phyloP scores from a whole-genome alignment of 2,329 filamentous ascomycete genomes.

The Colletotrichum endophyticum region DNA sequence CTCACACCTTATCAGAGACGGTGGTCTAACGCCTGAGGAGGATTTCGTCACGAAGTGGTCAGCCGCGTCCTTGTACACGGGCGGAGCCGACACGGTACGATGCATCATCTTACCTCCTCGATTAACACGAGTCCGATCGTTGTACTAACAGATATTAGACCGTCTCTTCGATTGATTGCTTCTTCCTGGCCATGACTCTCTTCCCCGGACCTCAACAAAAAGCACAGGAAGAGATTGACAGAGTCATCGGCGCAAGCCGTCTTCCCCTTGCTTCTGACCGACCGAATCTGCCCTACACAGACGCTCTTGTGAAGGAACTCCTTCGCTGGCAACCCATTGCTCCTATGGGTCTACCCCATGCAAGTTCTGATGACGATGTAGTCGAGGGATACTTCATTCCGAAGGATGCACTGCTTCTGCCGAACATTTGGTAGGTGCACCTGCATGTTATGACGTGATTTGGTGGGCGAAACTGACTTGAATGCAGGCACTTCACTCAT shows the following conservation, averaged over 20 bases:
- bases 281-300: conserved; percentile 54
- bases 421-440: conserved; percentile 39
- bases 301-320: conserved; percentile 59
- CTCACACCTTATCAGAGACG: neutral
- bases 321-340: conserved; percentile 60
- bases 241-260: conserved; percentile 50
- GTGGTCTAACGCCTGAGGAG: neutral
- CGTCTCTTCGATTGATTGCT: conserved; percentile 37
- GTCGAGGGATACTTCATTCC: conserved; percentile 19
- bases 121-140: neutral
- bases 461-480: fast-evolving
- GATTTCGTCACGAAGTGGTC: conserved; percentile 8
- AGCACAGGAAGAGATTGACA: conserved; percentile 58
- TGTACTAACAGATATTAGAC: conserved; percentile 21
- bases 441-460: fast-evolving
- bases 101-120: neutral
- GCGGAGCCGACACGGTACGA: conserved; percentile 22
- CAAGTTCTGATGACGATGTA: conserved; percentile 30
- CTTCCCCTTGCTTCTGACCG: conserved; percentile 54
- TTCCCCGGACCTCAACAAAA: conserved; percentile 46
- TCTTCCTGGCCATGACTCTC: conserved; percentile 53
- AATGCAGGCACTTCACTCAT: conserved; percentile 41
- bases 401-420: conserved; percentile 21
- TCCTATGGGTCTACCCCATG: conserved; percentile 45
- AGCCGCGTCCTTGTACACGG: conserved; percentile 13